Evolutionary conservation across 768 basidiomycete species (phyloP), one percentile per base, ranked within the genome.

Genomic region (Trametes cubensis): DNA sequence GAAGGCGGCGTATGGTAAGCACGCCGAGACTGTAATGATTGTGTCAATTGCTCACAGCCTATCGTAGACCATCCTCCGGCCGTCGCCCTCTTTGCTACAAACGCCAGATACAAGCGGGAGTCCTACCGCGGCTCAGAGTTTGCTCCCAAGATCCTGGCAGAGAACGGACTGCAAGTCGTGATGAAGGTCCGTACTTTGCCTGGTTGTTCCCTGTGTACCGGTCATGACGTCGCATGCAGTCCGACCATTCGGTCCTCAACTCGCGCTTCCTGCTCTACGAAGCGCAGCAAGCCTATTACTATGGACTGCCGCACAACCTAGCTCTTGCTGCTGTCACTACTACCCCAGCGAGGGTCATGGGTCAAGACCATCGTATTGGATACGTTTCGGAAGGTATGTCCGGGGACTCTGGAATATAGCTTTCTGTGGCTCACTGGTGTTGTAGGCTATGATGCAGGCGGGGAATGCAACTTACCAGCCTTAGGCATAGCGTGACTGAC

Each of bases 61-160:
- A 10, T 2, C 25, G 26, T 39, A 81, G 80, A 83, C 25, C 77
- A 76, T 6, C 79, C 86, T 13, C 93, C 94, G 0, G 86, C 89
- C 2, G 78, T 87, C 42, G 93, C 94, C 2, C 73, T 96, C 44
- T 94, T 94, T 62, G 88, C 91, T 3, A 92, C 88, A 40, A 88
- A 88, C 70, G 84, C 88, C 66, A 78, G 87, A 78, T 86, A 75
- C 64, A 88, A 88, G 75, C 79, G 82, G 15, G 85, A 86, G 67
- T 80, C 88, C 0, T 89, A 84, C 67, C 76, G 86, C 14, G 86
- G 83, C 3, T 83, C 84, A 2, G 86, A 88, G 66, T 89, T 84
- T 62, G 86, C 87, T 2, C 78, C 85, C 1, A 80, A 81, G 50
- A 82, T 89, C 59, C 73, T 90, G 10, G 74, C 82, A 0, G 83